Percentiles rank a stretch among this genome's conserved stretches.
Conservation (phyloP, 2,329 filamentous ascomycete species). For the Mycogone perniciosa region DNA sequence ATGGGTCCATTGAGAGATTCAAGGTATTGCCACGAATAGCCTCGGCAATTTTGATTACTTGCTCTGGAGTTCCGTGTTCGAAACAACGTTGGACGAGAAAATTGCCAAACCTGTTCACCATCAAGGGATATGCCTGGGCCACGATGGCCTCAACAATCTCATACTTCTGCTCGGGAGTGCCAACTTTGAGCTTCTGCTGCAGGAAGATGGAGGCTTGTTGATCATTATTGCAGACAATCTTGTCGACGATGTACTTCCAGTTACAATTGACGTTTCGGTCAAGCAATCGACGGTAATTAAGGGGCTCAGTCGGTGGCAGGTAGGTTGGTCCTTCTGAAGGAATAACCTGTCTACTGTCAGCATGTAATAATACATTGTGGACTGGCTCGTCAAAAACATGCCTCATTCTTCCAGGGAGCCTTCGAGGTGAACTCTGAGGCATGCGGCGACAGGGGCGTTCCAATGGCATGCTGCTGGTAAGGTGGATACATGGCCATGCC, state of each 20-base stretch:
- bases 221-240: conserved; percentile 98
- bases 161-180: conserved; percentile 90
- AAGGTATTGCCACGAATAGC: conserved; percentile 91
- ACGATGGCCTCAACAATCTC: conserved; percentile 97
- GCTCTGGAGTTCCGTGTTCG: conserved; percentile 91
- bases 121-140: conserved; percentile 85
- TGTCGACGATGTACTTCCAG: conserved; percentile 99
- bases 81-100: conserved; percentile 98
- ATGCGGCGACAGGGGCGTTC: conserved; percentile 64
- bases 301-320: conserved; percentile 77
- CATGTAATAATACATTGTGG: neutral
- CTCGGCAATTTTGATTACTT: conserved; percentile 90
- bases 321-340: conserved; percentile 64
- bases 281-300: conserved; percentile 92
- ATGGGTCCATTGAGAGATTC: conserved; percentile 94
- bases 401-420: conserved; percentile 50
- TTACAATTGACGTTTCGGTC: conserved; percentile 96
- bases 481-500: conserved; percentile 38
- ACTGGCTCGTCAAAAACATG: conserved; percentile 23
- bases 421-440: conserved; percentile 66
- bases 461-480: conserved; percentile 52
- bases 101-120: conserved; percentile 98
- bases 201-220: conserved; percentile 98
- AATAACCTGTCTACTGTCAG: conserved; percentile 34
- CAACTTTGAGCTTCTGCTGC: conserved; percentile 97